Base-by-base conservation (phyloP, 306 rosid genomes). In the Vigna reflexopilosa region DNA sequence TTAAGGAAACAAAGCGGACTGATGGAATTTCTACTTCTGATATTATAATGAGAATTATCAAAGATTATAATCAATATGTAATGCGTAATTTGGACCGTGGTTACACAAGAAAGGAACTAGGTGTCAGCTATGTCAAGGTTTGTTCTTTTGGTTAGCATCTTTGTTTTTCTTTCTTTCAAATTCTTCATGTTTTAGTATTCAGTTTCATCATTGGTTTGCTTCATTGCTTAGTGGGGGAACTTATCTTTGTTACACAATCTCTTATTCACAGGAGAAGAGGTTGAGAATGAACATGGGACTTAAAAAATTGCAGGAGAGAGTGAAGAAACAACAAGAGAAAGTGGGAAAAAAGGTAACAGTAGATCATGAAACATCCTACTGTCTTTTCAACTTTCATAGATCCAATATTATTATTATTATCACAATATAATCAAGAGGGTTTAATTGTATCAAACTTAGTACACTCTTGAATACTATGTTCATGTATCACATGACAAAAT, bases 61-160 rank as follows among this genome's bases (percentile, higher is more conserved):
- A 90, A 91, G 97, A 93, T 84, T 95, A 95, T 88, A 95, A 93
- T 74, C 94, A 91, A 81, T 95, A 95, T 75, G 97, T 95, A 78
- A 79, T 95, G 86, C 97, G 98, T 67, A 95, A 95, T 86, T 84
- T 95, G 81, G 98, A 95, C 73, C 97, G 98, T 86, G 98, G 98
- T 48, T 95, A 95, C 84, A 55, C 98, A 32, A 92, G 99, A 84
- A 95, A 88, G 85, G 99, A 95, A 36, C 98, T 95, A 77, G 99
- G 99, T 69, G 98, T 95, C 78, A 92, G 99, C 92, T 95, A 80
- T 62, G 98, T 95, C 82, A 95, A 92, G 98, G 98, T 84, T 87
- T 85, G 93, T 72, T 77, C 82, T 79, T 63, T 63, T 58, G 67
- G 50, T 73, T 28, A 40, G 34, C 42, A 42, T 68, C 54, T 64